A percentile compares a stretch with the other conserved stretches of the same genome.
These are phyloP conservation scores for Tolypocladium cylindrosporum DNA, from an alignment of 2,329 filamentous ascomycete genomes.

Conservation along the genomic window DNA sequence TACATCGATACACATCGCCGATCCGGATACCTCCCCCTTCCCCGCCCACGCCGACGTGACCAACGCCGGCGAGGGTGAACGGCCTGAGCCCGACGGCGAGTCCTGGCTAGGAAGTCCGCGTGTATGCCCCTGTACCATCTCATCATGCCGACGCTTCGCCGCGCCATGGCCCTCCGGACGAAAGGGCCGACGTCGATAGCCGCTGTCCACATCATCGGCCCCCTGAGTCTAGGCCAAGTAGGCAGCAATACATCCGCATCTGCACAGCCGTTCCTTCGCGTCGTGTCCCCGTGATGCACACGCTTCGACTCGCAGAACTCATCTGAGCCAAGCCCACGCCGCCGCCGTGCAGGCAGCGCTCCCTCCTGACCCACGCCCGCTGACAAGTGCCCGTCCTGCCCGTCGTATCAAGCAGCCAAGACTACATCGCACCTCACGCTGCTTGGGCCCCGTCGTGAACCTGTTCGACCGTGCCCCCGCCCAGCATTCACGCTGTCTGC, in stretches of 20 bases:
- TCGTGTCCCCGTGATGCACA: background rate
- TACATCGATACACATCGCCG: background rate
- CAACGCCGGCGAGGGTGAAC: background rate
- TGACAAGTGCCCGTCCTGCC: background rate
- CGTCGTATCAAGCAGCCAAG: background rate
- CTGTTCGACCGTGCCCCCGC: background rate
- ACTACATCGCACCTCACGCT: too few relatives aligned
- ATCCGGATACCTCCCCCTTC: background rate
- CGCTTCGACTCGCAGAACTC: background rate
- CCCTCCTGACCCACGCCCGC: background rate
- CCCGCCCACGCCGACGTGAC: background rate
- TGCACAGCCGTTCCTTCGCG: background rate
- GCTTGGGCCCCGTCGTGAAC: background rate
- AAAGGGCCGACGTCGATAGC: background rate
- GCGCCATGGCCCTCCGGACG: background rate
- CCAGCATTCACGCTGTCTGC: background rate
- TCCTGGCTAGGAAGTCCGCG: conserved; percentile 22
- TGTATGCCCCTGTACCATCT: background rate
- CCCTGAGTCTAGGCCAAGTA: background rate
- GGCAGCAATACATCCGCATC: background rate
- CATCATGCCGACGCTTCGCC: background rate
- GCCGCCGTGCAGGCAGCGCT: background rate
- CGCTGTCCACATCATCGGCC: background rate
- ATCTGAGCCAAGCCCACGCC: background rate
- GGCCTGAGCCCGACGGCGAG: background rate